phyloP scores from a whole-genome alignment of 257 asterid genomes.

The Handroanthus guayacan region DNA sequence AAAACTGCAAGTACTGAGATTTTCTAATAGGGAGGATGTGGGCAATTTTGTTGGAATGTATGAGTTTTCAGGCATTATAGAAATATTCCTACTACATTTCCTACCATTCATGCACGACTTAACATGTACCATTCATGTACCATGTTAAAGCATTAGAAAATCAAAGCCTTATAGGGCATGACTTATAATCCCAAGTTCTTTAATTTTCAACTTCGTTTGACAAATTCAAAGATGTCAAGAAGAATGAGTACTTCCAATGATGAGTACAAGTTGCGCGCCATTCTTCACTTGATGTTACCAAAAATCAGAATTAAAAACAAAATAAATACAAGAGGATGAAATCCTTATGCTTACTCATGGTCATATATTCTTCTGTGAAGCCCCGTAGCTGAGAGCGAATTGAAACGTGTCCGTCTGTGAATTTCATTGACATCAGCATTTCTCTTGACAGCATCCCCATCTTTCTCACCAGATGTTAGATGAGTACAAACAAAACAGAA shows the following conservation, averaged over 20 bases:
- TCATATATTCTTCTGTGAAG: slow-evolving; percentile 80
- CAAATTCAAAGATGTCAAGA: slow-evolving; percentile 2
- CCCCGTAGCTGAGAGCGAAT: slow-evolving; percentile 57
- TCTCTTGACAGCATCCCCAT: slow-evolving; percentile 76
- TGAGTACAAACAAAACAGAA: slow-evolving; percentile 87
- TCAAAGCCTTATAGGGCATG: not conserved
- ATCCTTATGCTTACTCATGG: slow-evolving; percentile 76
- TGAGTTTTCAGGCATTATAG: not conserved
- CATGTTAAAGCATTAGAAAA: not conserved
- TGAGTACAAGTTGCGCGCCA: not conserved
- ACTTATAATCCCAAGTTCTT: not conserved
- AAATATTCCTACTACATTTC: not conserved
- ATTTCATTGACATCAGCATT: slow-evolving; percentile 86
- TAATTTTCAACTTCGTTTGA: not conserved
- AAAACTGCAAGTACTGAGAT: not conserved
- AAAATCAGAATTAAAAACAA: not conserved
- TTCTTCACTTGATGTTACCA: slow-evolving; percentile 6
- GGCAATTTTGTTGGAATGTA: not conserved
- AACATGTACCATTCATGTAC: not conserved
- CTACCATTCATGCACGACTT: too few species aligned
- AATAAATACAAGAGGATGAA: not conserved
- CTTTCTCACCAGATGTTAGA: slow-evolving; percentile 91
- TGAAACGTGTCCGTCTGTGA: slow-evolving; percentile 83
- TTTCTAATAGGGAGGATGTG: not conserved
- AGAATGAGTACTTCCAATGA: slow-evolving; percentile 5